A percentile compares a stretch with the other conserved stretches of the same genome.
phyloP scores from a whole-genome alignment of 306 rosid species.

The Prunus campanulata region DNA sequence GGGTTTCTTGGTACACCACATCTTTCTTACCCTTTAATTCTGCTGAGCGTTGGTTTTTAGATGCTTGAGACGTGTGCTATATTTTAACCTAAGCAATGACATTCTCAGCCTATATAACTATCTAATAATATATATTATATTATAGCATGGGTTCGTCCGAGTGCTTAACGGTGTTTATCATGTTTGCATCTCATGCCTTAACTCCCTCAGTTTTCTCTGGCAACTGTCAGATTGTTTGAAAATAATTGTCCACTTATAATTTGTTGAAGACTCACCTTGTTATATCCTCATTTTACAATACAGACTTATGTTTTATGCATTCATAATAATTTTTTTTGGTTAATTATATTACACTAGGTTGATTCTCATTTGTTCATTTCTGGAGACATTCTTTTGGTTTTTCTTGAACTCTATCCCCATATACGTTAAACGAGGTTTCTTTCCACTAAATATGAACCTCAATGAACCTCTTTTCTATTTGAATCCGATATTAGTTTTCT shows the following conservation, averaged over 20 bases:
- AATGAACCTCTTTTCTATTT: background rate
- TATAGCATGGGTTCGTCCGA: background rate
- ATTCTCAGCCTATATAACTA: background rate
- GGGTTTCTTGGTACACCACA: constrained; percentile 57
- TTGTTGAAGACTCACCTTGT: too few species aligned
- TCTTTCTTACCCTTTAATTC: background rate
- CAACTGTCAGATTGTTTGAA: background rate
- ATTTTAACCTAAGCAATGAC: background rate
- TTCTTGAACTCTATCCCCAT: background rate
- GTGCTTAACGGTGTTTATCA: background rate
- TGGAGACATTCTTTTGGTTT: background rate
- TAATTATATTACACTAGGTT: background rate
- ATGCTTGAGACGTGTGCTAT: background rate
- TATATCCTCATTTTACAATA: too few species aligned
- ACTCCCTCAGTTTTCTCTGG: background rate
- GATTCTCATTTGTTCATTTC: background rate
- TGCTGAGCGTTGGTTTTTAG: background rate
- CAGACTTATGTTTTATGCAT: too few species aligned
- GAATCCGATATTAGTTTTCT: background rate
- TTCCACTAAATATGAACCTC: background rate
- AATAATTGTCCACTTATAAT: background rate
- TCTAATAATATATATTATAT: background rate
- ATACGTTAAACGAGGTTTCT: background rate
- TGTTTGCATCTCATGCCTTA: background rate
- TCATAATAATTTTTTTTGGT: too few species aligned